phyloP scores from a whole-genome alignment of 352 stramenopile species.

The Phytophthora syringae region DNA sequence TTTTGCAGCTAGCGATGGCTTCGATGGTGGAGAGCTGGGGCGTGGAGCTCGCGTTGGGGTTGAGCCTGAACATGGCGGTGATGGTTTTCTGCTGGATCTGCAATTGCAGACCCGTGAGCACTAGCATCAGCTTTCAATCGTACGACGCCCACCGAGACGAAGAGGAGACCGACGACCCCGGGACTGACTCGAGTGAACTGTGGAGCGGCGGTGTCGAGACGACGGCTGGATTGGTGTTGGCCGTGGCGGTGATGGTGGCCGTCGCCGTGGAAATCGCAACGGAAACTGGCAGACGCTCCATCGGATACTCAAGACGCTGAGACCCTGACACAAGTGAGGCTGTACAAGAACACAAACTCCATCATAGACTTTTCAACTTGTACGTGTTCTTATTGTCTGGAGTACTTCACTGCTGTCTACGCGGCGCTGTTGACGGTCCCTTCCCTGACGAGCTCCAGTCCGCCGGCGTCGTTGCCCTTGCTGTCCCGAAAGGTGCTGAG shows the following conservation, averaged over 20 bases:
- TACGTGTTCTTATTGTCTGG: too few relatives aligned
- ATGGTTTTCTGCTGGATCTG: conserved; percentile 24
- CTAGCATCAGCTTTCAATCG: conserved; percentile 23
- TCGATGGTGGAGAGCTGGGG: conserved; percentile 26
- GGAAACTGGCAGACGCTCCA: conserved; percentile 7
- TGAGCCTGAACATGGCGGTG: conserved; percentile 24
- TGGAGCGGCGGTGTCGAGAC: conserved; percentile 33
- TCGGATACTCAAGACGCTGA: conserved; percentile 17
- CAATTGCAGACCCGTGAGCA: conserved; percentile 20
- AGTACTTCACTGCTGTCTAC: too few relatives aligned
- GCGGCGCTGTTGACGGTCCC: conserved; percentile 18
- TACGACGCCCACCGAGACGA: conserved; percentile 11
- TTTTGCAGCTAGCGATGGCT: neutral
- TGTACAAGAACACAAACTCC: neutral
- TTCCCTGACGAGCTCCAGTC: conserved; percentile 21
- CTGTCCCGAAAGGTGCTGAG: conserved; percentile 26
- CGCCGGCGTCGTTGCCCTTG: conserved; percentile 32
- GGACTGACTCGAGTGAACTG: conserved; percentile 10
- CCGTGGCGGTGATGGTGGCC: conserved; percentile 28
- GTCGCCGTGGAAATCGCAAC: conserved; percentile 27
- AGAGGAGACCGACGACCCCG: conserved; percentile 2
- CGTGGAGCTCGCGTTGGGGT: conserved; percentile 18
- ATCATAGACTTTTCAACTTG: conserved; percentile 8
- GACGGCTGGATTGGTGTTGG: conserved; percentile 25
- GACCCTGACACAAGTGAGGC: neutral